Base-by-base conservation (phyloP, 768 basidiomycete genomes). In the Phaffia australis region DNA sequence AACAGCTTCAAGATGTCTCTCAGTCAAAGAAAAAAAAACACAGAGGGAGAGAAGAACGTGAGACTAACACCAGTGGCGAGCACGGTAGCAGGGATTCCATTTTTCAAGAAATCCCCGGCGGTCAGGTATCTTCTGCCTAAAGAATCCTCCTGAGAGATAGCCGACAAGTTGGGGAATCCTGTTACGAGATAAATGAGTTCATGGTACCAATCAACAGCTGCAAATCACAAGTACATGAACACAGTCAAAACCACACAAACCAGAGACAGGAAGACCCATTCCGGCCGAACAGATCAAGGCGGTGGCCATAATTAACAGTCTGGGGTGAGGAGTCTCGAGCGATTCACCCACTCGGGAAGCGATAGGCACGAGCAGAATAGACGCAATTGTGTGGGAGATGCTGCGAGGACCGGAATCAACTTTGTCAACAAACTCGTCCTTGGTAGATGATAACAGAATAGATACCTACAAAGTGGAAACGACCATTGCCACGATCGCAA, bases 301-400 rank as follows among this genome's bases (percentile, higher is more conserved):
- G 46, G 92, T 95, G 1, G 74, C 75, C 78, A 99, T 94, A 72
- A 98, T 88, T 70, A 99, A 83, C 11, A 98, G 78, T 71, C 90
- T 86, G 54, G 82, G 79, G 70, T 87, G 87, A 55, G 85, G 78
- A 8, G 79, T 81, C 0, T 83, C 84, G 56, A 97, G 79, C 57
- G 83, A 87, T n/a, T 80, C 78, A 9, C 91, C 95, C 23, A 98
- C 87, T 77, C 89, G 84, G 69, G 87, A 83, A 8, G 94, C 95
- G 69, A 99, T 94, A 29, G 95, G 95, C 21, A 95, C 93, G n/a
- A 98, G 83, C 23, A 99, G 82, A 27, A 98, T 89, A 64, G 88
- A 89, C 1, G 95, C 93, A 73, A 99, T 95, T 16, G 93, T 93
- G 77, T 94, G 95, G 74, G 89, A 93, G 76, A 99, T 97, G 88